Percentiles rank a stretch among this genome's conserved stretches.
Conservation (phyloP, 331 rosid genomes). For the Ulmus americana region DNA sequence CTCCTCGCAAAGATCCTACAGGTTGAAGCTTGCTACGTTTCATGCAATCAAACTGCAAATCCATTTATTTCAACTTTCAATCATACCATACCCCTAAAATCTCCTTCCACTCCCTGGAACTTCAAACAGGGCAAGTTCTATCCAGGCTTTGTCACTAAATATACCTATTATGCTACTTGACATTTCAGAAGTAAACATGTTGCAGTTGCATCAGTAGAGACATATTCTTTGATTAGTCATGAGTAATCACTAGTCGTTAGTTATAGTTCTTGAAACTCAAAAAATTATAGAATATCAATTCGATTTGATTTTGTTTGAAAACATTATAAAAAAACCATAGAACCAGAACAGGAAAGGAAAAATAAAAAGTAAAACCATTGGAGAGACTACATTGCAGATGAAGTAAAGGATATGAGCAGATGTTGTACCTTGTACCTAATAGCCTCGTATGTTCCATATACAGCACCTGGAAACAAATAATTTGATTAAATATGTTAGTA, state of each 20-base stretch:
- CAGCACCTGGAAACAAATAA: conserved; percentile 17
- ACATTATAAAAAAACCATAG: too few species aligned
- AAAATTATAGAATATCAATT: too few species aligned
- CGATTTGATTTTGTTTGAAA: too few species aligned
- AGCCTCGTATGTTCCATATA: conserved; percentile 23
- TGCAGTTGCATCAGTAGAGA: too few species aligned
- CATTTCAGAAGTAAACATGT: too few species aligned
- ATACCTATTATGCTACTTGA: too few species aligned
- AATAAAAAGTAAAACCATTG: background rate
- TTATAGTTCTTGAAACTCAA: too few species aligned
- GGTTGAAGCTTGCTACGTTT: background rate
- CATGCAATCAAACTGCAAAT: background rate
- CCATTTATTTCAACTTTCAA: background rate
- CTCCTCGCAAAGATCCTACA: background rate
- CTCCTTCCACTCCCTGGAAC: background rate
- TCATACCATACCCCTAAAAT: background rate
- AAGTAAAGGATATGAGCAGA: conserved; percentile 1
- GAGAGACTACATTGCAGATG: background rate
- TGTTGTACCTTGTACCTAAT: conserved; percentile 19
- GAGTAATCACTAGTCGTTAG: too few species aligned
- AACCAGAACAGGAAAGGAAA: too few species aligned
- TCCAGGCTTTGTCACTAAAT: too few species aligned
- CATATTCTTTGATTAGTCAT: too few species aligned
- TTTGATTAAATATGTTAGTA: background rate
- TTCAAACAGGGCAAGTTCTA: too few species aligned